Base-by-base conservation (phyloP, 345 rosid species). In the Linum trigynum region DNA sequence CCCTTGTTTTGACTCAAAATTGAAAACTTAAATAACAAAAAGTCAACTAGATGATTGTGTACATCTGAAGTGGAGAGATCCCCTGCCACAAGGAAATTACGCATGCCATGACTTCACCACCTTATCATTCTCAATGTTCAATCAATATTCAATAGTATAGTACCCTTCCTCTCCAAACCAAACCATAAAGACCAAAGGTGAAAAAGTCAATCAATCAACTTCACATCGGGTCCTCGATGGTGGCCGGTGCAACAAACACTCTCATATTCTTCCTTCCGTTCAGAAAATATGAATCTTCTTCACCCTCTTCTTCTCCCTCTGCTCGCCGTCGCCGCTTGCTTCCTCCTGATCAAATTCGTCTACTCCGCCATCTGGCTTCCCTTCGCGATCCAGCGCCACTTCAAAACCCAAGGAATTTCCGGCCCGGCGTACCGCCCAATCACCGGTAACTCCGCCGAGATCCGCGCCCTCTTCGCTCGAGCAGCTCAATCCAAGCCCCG, bases 371-470 rank as follows among this genome's bases (percentile, higher is more conserved):
- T 40, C 12, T 62, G 65, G 65, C 8, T 23, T 23, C 65, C 65
- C 45, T 23, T 62, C 11, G 15, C 5, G 16, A n/a, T 62, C 23
- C 65, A 62, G 50, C 50, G 32, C 48, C 65, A 62, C 50, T 62
- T 62, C 50, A 15, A 7, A 3, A 16, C 15, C 1, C 65, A 62
- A 10, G 65, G 65, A 12, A 39, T 62, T 10, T 39, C 32, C 4
- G 51, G 65, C 65, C 65, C 65, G 9, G 7, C 4, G 5, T 40
- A 62, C 50, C 65, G 65, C 17, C 65, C 65, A 37, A 16, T 62
- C 17, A 9, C 15, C 36, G 65, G 65, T 1, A 62, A 62, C 65
- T 39, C 65, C 2, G 48, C 65, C 35, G 65, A 62, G 65, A 62
- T 62, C 35, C 65, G 65, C 65, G 3, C 50, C 40, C 65, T 62